Base-by-base conservation (phyloP, 768 basidiomycete species). In the Macrolepiota albuminosa region DNA sequence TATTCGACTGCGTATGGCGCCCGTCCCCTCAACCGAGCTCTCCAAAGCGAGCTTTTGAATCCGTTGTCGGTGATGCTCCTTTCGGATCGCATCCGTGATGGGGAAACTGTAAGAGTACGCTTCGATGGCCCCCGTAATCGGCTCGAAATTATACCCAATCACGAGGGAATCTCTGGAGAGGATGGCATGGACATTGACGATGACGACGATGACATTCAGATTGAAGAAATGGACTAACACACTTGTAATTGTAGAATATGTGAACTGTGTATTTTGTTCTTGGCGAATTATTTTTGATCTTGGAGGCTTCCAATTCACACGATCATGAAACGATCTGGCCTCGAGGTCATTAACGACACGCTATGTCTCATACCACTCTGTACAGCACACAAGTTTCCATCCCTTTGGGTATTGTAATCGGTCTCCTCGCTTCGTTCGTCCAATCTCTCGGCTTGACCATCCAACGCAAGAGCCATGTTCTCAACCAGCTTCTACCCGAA, bases 41-140 rank as follows among this genome's bases (percentile, higher is more conserved):
- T 99, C 64, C 95, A 97, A 74, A 87, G 82, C 66, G 93, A 98
- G 67, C 80, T 99, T 39, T 81, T 98, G 67, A 95, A 97, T 70
- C 96, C 95, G 13, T 76, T 98, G 40, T 92, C 93, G 16, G 77
- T 89, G 58, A 81, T 90, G 79, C 80, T 98, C 46, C 84, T 98
- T 51, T 88, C 92, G 43, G 91, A 90, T 65, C 82, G 86, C 46
- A 78, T 98, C 54, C 78, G 85, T 45, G 94, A 98, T 56, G 87
- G 87, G 14, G 96, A 98, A 73, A 81, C 71, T 0, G 89, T 91
- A 7, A 73, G 73, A 31, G 80, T 98, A 54, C 81, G 82, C 26
- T 94, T 93, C 63, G 93, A 98, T 68, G 84, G 89, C 3, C 86
- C 87, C 21, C 83, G 81, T 61, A 98, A 98, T 73, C 83, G 86